Percentiles rank a stretch among this genome's conserved stretches.
These are phyloP conservation scores for Terfezia boudieri DNA, from an alignment of 495 filamentous ascomycete genomes.

Conservation along the genomic window DNA sequence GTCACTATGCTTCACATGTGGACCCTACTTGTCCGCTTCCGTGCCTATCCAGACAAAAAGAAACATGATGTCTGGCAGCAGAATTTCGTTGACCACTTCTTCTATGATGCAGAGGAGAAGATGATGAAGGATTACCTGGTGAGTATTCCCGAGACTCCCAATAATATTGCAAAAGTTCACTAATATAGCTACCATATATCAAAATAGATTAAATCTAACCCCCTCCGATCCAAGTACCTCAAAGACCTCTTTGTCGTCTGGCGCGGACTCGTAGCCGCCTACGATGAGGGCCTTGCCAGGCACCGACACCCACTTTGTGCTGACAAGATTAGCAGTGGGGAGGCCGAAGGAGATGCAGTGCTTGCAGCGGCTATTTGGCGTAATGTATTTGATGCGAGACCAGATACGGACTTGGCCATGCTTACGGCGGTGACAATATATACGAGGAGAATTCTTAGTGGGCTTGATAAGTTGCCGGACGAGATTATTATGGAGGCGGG, in stretches of 20 bases:
- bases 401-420: conserved; percentile 44
- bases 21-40: conserved; percentile 66
- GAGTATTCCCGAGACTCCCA: neutral
- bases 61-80: conserved; percentile 37
- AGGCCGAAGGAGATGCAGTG: conserved; percentile 43
- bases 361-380: conserved; percentile 79
- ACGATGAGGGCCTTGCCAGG: conserved; percentile 67
- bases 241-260: conserved; percentile 86
- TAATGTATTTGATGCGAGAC: conserved; percentile 61
- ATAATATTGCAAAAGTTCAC: no score
- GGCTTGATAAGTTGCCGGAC: conserved; percentile 41
- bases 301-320: neutral
- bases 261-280: conserved; percentile 59
- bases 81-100: conserved; percentile 77
- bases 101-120: conserved; percentile 67
- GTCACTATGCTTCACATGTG: conserved; percentile 93
- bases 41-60: conserved; percentile 25
- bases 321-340: neutral
- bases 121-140: conserved; percentile 31
- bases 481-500: conserved; percentile 22
- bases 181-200: no score
- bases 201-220: conserved; percentile 40
- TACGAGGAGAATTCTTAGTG: conserved; percentile 43
- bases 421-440: conserved; percentile 58
- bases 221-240: conserved; percentile 58